phyloP scores from a whole-genome alignment of 768 basidiomycete genomes.

The Leccinum variicolor region DNA sequence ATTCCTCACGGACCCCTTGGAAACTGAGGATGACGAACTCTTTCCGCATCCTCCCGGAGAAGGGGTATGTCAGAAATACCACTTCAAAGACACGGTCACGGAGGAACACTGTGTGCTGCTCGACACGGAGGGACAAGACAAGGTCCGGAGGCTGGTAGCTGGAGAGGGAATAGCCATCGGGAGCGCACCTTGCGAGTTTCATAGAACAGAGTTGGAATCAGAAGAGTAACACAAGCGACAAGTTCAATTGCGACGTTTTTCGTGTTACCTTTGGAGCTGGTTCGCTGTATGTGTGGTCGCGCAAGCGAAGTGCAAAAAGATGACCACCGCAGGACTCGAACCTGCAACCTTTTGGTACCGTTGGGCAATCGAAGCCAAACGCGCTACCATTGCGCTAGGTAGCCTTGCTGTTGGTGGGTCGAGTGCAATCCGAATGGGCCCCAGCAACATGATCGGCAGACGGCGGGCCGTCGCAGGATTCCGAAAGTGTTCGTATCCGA shows the following conservation, averaged over 20 bases:
- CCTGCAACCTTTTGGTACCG: constrained; percentile 92
- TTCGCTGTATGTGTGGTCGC: not conserved
- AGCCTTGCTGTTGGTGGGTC: constrained; percentile 22
- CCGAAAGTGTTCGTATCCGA: not conserved
- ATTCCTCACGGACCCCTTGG: constrained; percentile 58
- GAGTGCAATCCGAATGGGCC: not conserved
- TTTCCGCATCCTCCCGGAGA: constrained; percentile 67
- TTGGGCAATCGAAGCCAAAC: constrained; percentile 85
- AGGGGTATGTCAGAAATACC: constrained; percentile 62
- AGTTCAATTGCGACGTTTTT: not conserved
- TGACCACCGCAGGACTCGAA: constrained; percentile 95
- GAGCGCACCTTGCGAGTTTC: constrained; percentile 59
- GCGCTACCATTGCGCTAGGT: constrained; percentile 94
- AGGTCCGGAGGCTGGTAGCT: constrained; percentile 30
- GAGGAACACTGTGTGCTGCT: constrained; percentile 54
- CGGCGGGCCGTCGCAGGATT: not conserved
- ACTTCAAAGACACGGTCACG: constrained; percentile 58
- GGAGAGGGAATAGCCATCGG: constrained; percentile 58
- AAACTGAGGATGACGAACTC: constrained; percentile 56
- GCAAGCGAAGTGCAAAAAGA: not conserved
- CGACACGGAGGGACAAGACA: constrained; percentile 32
- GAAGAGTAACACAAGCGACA: constrained; percentile 1
- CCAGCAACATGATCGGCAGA: not conserved
- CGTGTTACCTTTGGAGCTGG: not conserved
- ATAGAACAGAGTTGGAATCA: constrained; percentile 28